Base-by-base conservation (phyloP, 2,329 filamentous ascomycete species). In the Colletotrichum agaves region DNA sequence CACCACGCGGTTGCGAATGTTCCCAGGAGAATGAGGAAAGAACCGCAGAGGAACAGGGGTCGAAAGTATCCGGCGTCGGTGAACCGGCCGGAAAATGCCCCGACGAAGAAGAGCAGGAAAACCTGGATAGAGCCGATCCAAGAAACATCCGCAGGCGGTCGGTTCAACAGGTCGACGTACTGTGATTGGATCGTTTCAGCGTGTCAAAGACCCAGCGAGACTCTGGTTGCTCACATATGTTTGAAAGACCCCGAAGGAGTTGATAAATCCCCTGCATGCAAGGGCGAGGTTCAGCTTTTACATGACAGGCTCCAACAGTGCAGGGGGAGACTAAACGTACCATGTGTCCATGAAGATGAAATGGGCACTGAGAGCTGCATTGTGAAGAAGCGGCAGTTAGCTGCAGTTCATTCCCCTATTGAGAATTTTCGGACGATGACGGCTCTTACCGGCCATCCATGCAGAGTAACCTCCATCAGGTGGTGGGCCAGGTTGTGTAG, bases 41-140 rank as follows among this genome's bases (percentile, higher is more conserved):
- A 77, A 21, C 81, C 81, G 5, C 74, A 71, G 3, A 77, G 63
- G 31, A 84, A 80, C 2, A 78, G 76, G 13, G 75, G 72, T 3
- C 78, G 69, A 70, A 82, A 83, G 41, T 80, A 74, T 0, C 83
- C 83, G 0, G 78, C 82, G 61, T 85, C 83, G 2, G 81, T 79
- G 3, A 82, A 71, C 2, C 81, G 78, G 1, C 83, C 83, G 0
- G 80, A 79, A 39, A 81, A 72, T 5, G 79, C 76, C 6, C 82
- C 80, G 2, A 83, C 72, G 7, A 78, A 76, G 31, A 84, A 77
- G 1, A 82, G 74, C 5, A 84, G 72, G 50, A 81, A 83, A 1
- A 81, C 75, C 53, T 83, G 81, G 1, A 83, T 73, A 13, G 79
- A 80, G 4, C 82, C 81, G 31, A 83, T 82, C 80, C 81, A 82